Conservation (phyloP, 2,329 filamentous ascomycete species). For the Diplodia intermedia region DNA sequence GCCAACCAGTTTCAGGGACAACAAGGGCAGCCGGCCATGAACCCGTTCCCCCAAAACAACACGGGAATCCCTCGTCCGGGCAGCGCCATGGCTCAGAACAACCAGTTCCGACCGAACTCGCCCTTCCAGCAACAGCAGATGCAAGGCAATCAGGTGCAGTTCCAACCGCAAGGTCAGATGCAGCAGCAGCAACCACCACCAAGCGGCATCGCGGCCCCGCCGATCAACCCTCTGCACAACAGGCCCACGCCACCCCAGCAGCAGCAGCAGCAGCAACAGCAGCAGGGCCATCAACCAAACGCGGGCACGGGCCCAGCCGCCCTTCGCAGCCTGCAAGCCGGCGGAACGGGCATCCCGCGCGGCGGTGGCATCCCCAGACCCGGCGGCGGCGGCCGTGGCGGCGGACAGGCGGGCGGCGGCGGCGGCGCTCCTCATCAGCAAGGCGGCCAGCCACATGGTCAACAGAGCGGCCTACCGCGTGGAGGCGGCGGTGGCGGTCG, state of each 20-base stretch:
- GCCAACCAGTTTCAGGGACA: conserved; percentile 32
- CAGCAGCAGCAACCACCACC: conserved; percentile 34
- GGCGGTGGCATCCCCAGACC: conserved; percentile 42
- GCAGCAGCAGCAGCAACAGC: neutral
- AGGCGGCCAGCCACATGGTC: conserved; percentile 33
- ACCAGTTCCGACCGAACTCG: conserved; percentile 36
- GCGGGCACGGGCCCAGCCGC: conserved; percentile 43
- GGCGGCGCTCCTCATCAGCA: conserved; percentile 32
- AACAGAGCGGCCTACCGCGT: conserved; percentile 35
- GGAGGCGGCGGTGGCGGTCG: conserved; percentile 31
- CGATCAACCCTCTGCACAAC: conserved; percentile 16
- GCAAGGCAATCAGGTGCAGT: conserved; percentile 30
- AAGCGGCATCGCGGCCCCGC: conserved; percentile 6
- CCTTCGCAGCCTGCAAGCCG: conserved; percentile 40
- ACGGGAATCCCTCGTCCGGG: conserved; percentile 38
- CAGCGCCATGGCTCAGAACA: conserved; percentile 25
- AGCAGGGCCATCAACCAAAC: conserved; percentile 24
- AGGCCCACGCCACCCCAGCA: neutral
- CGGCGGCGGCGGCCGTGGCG: conserved; percentile 38
- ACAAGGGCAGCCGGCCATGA: conserved; percentile 29
- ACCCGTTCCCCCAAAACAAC: conserved; percentile 9
- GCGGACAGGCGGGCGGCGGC: conserved; percentile 42
- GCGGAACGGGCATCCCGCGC: conserved; percentile 31
- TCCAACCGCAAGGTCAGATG: conserved; percentile 10
- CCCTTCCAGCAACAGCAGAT: conserved; percentile 37